Percentiles rank a stretch among this genome's conserved stretches.
Evolutionary conservation across 306 rosid genomes (phyloP).

Genomic region (Trichosanthes cucumerina): DNA sequence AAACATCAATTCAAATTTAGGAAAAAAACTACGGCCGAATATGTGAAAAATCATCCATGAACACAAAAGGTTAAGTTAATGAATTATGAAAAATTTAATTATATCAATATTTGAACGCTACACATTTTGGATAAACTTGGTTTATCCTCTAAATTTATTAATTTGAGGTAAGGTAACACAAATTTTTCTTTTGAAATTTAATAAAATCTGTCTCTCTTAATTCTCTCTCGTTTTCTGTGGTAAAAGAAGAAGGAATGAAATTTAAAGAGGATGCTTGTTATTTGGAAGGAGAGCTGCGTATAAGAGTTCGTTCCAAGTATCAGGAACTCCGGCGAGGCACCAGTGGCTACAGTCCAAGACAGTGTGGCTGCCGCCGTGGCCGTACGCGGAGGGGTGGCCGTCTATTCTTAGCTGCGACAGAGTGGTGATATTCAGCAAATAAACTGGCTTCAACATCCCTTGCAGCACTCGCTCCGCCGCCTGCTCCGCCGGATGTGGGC

Average conservation of each 20-base stretch:
- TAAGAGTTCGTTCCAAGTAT: constrained; percentile 60
- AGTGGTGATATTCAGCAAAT: constrained; percentile 39
- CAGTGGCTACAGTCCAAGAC: constrained; percentile 73
- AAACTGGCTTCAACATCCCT: constrained; percentile 27
- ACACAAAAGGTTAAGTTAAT: too few relatives aligned
- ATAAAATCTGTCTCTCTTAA: too few relatives aligned
- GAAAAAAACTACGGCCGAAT: too few relatives aligned
- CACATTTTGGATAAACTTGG: too few relatives aligned
- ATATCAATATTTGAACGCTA: too few relatives aligned
- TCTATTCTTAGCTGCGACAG: constrained; percentile 63
- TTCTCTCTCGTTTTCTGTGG: neutral
- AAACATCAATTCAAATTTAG: too few relatives aligned
- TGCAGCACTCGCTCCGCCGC: constrained; percentile 36
- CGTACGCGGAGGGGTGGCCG: constrained; percentile 70
- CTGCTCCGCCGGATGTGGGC: constrained; percentile 40
- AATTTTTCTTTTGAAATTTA: too few relatives aligned
- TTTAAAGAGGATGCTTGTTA: neutral
- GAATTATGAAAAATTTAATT: too few relatives aligned
- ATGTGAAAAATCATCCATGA: too few relatives aligned
- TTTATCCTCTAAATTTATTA: too few relatives aligned
- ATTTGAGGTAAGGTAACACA: too few relatives aligned
- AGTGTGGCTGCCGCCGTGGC: constrained; percentile 39
- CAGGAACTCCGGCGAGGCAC: constrained; percentile 80
- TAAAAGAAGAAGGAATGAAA: neutral
- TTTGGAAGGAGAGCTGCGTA: constrained; percentile 21